Evolutionary conservation across 2,329 filamentous ascomycete species (phyloP), one percentile per base, ranked within the genome.

Genomic region (Diaporthe humulicola): DNA sequence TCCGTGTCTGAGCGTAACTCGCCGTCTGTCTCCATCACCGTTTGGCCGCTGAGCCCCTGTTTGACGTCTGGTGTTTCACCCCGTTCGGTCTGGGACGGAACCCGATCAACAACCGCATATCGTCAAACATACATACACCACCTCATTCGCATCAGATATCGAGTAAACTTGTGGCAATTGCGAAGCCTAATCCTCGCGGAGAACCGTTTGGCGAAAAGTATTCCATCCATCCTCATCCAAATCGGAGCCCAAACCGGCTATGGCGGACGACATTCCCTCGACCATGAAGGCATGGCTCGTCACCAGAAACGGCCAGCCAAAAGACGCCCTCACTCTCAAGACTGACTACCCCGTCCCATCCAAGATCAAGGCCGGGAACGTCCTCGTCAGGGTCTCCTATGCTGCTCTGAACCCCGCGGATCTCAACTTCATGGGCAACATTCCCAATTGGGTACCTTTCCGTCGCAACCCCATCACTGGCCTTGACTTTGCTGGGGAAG

Each of bases 351-450:
- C 79, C 8, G 77, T 76, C 25, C 30, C 69, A 17, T 33, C 76
- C 74, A 73, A 76, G 64, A 36, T 77, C 28, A 79, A 70, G 19
- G 58, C 71, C 38, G 58, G 74, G 12, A 74, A 81, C 36, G 75
- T 84, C 56, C 78, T 84, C 57, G 71, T 85, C 60, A 79, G 77
- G 58, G 79, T 85, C 40, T 78, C 80, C 12, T 79, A 84, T 76
- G 81, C 82, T 4, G 79, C 83, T 19, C 80, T 85, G 64, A 85
- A 85, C 76, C 83, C 83, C 17, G 83, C 79, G 72, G 83, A 85
- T 75, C 70, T 82, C 10, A 78, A 81, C 61, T 79, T 81, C 70
- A 82, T 85, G 76, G 50, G 48, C 36, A 64, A 77, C 36, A 76
- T 85, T 45, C 80, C 79, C 15, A 76, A 78, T 12, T 79, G 81